Percentiles rank a stretch among this genome's conserved stretches.
phyloP scores from a whole-genome alignment of 305 asterid genomes.

The Caryopteris hybrid region DNA sequence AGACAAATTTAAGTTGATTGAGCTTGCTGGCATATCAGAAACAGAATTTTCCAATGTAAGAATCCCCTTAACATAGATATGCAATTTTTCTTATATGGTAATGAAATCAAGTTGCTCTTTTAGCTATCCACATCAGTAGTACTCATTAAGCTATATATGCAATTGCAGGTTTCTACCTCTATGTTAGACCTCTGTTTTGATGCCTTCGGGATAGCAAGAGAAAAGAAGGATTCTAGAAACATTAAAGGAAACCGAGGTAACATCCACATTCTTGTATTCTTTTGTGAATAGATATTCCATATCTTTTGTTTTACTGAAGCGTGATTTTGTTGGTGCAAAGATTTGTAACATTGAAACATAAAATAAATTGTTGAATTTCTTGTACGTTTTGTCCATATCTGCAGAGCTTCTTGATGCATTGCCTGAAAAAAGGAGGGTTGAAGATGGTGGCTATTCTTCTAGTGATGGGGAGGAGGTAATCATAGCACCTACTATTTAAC shows the following conservation, averaged over 20 bases:
- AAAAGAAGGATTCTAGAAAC: conserved; percentile 63
- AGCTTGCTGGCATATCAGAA: conserved; percentile 86
- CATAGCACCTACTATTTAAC: too few species aligned
- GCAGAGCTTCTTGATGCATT: conserved; percentile 79
- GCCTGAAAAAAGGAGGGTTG: conserved; percentile 69
- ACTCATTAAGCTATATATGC: neutral
- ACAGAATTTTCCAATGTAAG: conserved; percentile 78
- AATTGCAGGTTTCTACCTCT: conserved; percentile 68
- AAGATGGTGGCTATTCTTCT: conserved; percentile 76
- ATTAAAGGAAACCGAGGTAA: conserved; percentile 87
- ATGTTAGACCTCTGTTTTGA: conserved; percentile 86
- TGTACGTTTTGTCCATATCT: conserved; percentile 2
- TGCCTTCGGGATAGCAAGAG: conserved; percentile 64
- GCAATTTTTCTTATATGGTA: neutral
- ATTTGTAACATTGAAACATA: neutral
- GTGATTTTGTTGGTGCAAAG: neutral
- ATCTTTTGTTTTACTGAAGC: neutral
- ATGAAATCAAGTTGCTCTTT: neutral
- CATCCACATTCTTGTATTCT: neutral
- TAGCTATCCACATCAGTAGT: neutral
- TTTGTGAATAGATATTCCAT: neutral
- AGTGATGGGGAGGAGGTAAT: conserved; percentile 59
- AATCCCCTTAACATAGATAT: neutral
- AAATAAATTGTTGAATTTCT: neutral
- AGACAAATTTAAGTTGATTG: conserved; percentile 74